phyloP scores from a whole-genome alignment of 1,284 basidiomycete species.

The Fomes fomentarius region DNA sequence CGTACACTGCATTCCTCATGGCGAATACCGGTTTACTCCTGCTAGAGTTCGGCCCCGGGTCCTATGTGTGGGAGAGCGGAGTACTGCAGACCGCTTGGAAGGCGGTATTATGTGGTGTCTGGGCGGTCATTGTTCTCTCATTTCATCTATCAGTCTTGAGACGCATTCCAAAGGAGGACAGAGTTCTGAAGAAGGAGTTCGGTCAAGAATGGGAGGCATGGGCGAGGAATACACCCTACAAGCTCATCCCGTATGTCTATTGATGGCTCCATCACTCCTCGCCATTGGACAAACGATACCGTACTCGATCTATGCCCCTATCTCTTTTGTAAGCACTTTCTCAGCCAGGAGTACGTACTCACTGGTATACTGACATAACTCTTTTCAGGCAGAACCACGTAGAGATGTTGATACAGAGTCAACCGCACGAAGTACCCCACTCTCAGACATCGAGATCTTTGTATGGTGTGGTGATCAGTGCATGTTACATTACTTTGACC shows the following conservation, averaged over 20 bases:
- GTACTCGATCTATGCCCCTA: too few species aligned
- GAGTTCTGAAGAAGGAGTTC: constrained; percentile 17
- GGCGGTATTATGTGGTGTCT: neutral
- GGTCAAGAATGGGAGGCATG: constrained; percentile 20
- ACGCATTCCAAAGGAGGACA: constrained; percentile 13
- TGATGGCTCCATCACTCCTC: too few species aligned
- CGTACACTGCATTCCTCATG: constrained; percentile 2
- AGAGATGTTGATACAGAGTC: too few species aligned
- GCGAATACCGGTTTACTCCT: neutral
- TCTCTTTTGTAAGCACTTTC: too few species aligned
- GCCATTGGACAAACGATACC: too few species aligned
- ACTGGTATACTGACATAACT: too few species aligned
- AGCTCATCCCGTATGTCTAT: constrained; percentile 14
- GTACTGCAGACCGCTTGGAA: neutral
- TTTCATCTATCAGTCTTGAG: neutral
- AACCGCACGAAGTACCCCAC: too few species aligned
- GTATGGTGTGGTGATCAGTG: too few species aligned
- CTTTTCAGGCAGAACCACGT: too few species aligned
- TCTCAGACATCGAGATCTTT: too few species aligned
- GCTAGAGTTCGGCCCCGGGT: neutral
- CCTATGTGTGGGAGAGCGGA: constrained; percentile 4
- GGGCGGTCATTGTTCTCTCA: neutral
- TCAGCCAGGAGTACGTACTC: too few species aligned
- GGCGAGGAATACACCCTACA: constrained; percentile 11
- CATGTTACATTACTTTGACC: too few species aligned